These are phyloP conservation scores for Fusarium dlaminii DNA, from an alignment of 2,329 filamentous ascomycete species.

Conservation along the genomic window DNA sequence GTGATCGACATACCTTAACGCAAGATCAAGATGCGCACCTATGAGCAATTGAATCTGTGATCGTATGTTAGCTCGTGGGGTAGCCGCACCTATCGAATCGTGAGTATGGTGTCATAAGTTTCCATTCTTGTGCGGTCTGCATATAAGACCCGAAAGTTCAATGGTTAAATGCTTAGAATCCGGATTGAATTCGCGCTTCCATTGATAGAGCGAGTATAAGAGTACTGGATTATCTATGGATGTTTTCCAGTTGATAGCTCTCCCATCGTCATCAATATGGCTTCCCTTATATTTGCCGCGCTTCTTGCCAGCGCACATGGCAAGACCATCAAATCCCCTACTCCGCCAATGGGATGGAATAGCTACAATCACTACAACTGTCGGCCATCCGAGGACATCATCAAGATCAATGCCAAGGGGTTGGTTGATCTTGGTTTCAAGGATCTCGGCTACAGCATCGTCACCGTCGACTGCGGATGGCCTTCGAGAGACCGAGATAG, in stretches of 20 bases:
- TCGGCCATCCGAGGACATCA: constrained; percentile 27
- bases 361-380: constrained; percentile 61
- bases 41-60: not conserved
- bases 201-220: not conserved
- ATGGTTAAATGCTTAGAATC: not conserved
- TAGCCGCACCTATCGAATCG: not conserved
- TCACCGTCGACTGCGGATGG: constrained; percentile 70
- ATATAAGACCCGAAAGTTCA: not conserved
- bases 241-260: not conserved
- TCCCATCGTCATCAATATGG: not conserved
- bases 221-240: fast-evolving
- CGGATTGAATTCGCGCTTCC: not conserved
- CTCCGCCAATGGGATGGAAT: constrained; percentile 65
- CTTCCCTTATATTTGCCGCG: not conserved
- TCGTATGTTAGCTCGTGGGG: not conserved
- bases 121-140: not conserved
- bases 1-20: not conserved
- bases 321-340: constrained; percentile 39
- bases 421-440: constrained; percentile 62
- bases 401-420: constrained; percentile 59
- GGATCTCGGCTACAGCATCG: constrained; percentile 63
- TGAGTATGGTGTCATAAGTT: not conserved
- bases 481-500: constrained; percentile 50
- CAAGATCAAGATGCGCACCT: not conserved
- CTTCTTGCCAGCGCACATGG: constrained; percentile 9